Percentiles rank a stretch among this genome's conserved stretches.
Evolutionary conservation across 441 rosid genomes (phyloP).

Genomic region (Iberis amara): DNA sequence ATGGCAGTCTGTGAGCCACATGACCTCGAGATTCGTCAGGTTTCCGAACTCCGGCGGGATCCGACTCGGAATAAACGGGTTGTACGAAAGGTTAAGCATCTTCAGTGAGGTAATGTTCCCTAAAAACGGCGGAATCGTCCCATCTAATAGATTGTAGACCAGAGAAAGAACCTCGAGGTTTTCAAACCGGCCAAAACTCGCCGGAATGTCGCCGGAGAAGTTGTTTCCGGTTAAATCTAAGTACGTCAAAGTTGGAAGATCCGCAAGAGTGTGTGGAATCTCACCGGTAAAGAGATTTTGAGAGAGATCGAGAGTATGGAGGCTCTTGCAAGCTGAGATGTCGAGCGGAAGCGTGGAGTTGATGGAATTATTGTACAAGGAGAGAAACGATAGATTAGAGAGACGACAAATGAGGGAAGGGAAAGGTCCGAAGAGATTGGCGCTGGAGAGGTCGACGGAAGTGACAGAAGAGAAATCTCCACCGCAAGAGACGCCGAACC

Average conservation of each 20-base stretch:
- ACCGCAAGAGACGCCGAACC: slow-evolving; percentile 65
- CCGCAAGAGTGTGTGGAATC: slow-evolving; percentile 50
- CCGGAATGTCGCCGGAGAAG: slow-evolving; percentile 83
- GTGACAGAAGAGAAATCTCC: slow-evolving; percentile 39
- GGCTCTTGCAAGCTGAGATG: slow-evolving; percentile 50
- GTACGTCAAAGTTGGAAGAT: slow-evolving; percentile 41
- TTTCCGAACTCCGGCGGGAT: slow-evolving; percentile 88
- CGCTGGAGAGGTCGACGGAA: slow-evolving; percentile 54
- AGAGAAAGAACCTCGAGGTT: slow-evolving; percentile 79
- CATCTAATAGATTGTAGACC: slow-evolving; percentile 67
- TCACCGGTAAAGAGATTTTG: slow-evolving; percentile 72
- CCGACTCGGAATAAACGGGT: slow-evolving; percentile 68
- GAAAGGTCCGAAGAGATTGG: slow-evolving; percentile 62
- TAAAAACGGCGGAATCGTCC: slow-evolving; percentile 56
- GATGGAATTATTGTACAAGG: slow-evolving; percentile 57
- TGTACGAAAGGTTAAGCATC: slow-evolving; percentile 77
- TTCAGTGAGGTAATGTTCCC: slow-evolving; percentile 62
- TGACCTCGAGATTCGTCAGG: slow-evolving; percentile 63
- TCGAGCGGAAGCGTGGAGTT: slow-evolving; percentile 55
- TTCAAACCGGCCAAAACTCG: slow-evolving; percentile 51
- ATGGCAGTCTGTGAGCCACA: slow-evolving; percentile 86
- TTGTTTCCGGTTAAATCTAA: slow-evolving; percentile 82
- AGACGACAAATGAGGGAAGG: slow-evolving; percentile 70
- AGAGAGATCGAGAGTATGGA: slow-evolving; percentile 62
- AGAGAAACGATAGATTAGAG: slow-evolving; percentile 44